These are phyloP conservation scores for Trichoderma sp. DNA, from an alignment of 2,329 filamentous ascomycete species.

Conservation along the genomic window DNA sequence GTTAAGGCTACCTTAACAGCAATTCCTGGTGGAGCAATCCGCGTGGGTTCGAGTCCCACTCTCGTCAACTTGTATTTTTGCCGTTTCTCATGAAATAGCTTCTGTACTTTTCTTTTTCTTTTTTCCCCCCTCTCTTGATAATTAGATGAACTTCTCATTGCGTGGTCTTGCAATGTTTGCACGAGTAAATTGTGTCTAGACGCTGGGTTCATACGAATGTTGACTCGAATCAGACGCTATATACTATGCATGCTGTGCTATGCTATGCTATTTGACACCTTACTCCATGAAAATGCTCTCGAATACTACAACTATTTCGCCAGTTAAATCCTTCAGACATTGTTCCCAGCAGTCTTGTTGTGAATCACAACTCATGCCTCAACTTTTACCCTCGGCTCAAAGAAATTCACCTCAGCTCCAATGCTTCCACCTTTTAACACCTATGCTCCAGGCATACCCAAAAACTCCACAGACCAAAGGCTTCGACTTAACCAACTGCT, in stretches of 20 bases:
- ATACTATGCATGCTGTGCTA: not conserved
- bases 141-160: no score
- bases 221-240: not conserved
- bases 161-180: no score
- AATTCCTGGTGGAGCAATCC: constrained; percentile 31
- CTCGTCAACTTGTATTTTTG: constrained; percentile 26
- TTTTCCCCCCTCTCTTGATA: no score
- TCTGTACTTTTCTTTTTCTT: not conserved
- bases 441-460: not conserved
- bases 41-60: constrained; percentile 32
- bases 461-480: not conserved
- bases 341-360: not conserved
- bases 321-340: not conserved
- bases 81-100: not conserved
- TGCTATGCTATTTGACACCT: not conserved
- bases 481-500: not conserved
- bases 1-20: constrained; percentile 30
- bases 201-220: not conserved
- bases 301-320: not conserved
- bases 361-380: not conserved
- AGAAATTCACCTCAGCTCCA: not conserved
- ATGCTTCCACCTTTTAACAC: not conserved
- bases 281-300: not conserved
- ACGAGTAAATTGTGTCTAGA: not conserved
- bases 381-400: not conserved